Percentiles rank a stretch among this genome's conserved stretches.
These are phyloP conservation scores for Malassezia nana DNA, from an alignment of 1,284 basidiomycete genomes.

Conservation along the genomic window DNA sequence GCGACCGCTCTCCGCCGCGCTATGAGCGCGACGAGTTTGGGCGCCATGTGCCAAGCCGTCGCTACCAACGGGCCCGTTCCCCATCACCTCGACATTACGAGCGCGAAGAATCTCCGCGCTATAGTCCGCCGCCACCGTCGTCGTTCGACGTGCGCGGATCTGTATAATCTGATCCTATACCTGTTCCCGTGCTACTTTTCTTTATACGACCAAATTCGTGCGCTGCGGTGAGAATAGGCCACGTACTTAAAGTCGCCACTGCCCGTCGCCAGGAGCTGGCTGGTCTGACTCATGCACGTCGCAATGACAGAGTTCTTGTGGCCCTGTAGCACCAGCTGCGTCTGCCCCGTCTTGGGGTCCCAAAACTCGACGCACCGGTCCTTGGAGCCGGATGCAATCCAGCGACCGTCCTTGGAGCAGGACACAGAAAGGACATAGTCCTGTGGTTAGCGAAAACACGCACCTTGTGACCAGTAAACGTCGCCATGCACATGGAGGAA, in stretches of 20 bases:
- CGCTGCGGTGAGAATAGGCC: slow-evolving; percentile 7
- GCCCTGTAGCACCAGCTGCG: slow-evolving; percentile 74
- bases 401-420: slow-evolving; percentile 71
- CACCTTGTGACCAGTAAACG: slow-evolving; percentile 75
- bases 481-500: slow-evolving; percentile 60
- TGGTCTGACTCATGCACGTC: slow-evolving; percentile 66
- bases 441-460: slow-evolving; percentile 49
- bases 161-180: not conserved
- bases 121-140: slow-evolving; percentile 1
- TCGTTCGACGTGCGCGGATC: not conserved
- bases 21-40: not conserved
- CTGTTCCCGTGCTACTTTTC: slow-evolving; percentile 15
- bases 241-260: slow-evolving; percentile 64
- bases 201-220: slow-evolving; percentile 43
- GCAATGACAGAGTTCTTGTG: slow-evolving; percentile 87
- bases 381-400: slow-evolving; percentile 81
- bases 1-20: not conserved
- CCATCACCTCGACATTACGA: not conserved
- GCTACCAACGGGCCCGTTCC: not conserved
- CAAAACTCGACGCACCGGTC: slow-evolving; percentile 69
- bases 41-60: not conserved
- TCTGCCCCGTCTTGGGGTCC: slow-evolving; percentile 64
- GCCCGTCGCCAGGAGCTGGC: slow-evolving; percentile 69
- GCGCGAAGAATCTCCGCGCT: not conserved
- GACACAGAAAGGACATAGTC: slow-evolving; percentile 71